Evolutionary conservation across 208 protist species (phyloP).

Genomic region (Acanthamoeba sp.): DNA sequence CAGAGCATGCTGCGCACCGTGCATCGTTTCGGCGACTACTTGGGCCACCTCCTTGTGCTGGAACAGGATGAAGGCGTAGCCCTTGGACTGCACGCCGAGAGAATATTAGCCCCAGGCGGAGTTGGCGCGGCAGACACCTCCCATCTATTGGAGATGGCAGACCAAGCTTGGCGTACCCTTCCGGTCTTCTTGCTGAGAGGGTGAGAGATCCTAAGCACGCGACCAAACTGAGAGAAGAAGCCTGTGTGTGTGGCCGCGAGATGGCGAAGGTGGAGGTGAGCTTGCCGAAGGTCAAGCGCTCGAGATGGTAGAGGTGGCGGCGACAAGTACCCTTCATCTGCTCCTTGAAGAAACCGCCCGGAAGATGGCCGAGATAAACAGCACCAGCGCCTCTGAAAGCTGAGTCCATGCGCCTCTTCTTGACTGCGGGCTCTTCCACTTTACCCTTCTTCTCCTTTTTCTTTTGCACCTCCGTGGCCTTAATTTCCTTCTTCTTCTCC

Average conservation of each 20-base stretch:
- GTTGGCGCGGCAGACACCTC: not conserved
- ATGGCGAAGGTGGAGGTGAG: not conserved
- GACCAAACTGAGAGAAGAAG: slow-evolving; percentile 85
- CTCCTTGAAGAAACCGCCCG: slow-evolving; percentile 83
- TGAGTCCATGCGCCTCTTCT: not conserved
- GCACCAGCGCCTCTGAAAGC: not conserved
- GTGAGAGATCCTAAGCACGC: slow-evolving; percentile 68
- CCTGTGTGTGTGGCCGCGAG: not conserved
- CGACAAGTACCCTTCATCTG: slow-evolving; percentile 67
- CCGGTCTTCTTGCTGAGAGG: slow-evolving; percentile 81
- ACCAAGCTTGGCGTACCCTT: too few species aligned
- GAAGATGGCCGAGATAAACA: slow-evolving; percentile 84
- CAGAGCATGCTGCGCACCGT: not conserved
- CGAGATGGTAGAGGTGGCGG: not conserved
- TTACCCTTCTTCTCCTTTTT: not conserved
- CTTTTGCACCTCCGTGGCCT: not conserved
- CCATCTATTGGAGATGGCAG: too few species aligned
- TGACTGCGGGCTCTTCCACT: not conserved
- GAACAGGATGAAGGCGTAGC: slow-evolving; percentile 86
- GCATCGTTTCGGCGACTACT: slow-evolving; percentile 83
- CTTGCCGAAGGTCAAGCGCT: not conserved
- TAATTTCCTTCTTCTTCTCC: not conserved
- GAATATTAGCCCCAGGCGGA: not conserved
- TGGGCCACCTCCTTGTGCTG: slow-evolving; percentile 75
- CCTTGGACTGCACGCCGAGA: slow-evolving; percentile 62